These are phyloP conservation scores for Rhizodiscina lignyota DNA, from an alignment of 495 filamentous ascomycete genomes.

Conservation along the genomic window DNA sequence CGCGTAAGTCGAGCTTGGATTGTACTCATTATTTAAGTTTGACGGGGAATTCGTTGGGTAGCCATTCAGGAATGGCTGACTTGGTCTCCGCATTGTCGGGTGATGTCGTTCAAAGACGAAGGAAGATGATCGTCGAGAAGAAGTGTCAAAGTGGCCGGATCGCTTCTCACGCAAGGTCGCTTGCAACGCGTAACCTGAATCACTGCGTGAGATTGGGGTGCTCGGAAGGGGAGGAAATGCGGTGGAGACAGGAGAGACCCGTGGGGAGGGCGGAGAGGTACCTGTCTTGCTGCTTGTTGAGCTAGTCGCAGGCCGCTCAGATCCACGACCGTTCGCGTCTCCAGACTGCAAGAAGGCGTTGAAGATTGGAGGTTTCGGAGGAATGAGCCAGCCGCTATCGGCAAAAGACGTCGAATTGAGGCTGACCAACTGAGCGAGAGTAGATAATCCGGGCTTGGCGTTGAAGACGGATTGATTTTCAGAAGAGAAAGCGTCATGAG, in stretches of 20 bases:
- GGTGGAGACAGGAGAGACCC: constrained; percentile 61
- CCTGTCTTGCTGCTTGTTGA: constrained; percentile 48
- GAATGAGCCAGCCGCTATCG: constrained; percentile 24
- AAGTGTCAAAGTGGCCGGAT: constrained; percentile 80
- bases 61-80: constrained; percentile 70
- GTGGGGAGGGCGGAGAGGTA: constrained; percentile 53
- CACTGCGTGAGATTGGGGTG: constrained; percentile 67
- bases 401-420: constrained; percentile 81
- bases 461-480: constrained; percentile 71
- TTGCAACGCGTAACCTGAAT: constrained; percentile 75
- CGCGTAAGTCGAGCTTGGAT: constrained; percentile 68
- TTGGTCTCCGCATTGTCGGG: constrained; percentile 56
- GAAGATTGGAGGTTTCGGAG: constrained; percentile 45
- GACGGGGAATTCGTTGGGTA: constrained; percentile 69
- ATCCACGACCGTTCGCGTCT: constrained; percentile 40
- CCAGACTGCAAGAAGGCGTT: constrained; percentile 79
- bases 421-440: constrained; percentile 66
- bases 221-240: constrained; percentile 59
- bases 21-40: constrained; percentile 57
- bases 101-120: constrained; percentile 53
- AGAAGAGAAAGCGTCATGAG: constrained; percentile 72
- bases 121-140: constrained; percentile 74
- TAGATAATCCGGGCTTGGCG: constrained; percentile 48
- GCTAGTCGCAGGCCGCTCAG: constrained; percentile 66
- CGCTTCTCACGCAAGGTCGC: constrained; percentile 82